phyloP scores from a whole-genome alignment of 192 early-diverging fungal genomes.

The Mortierella hygrophila region DNA sequence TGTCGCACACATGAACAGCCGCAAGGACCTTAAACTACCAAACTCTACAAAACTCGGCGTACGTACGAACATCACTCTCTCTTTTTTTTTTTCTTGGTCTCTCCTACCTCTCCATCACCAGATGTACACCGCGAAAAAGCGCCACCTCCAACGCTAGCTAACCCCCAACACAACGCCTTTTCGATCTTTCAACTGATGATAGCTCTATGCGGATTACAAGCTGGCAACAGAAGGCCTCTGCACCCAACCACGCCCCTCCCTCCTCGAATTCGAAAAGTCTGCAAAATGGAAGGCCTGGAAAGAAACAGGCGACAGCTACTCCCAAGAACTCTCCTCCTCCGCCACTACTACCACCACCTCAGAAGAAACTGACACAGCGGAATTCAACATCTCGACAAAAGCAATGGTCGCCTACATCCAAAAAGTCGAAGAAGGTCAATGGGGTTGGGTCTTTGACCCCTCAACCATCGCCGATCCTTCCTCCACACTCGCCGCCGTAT shows the following conservation, averaged over 20 bases:
- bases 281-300: constrained; percentile 64
- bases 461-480: not conserved
- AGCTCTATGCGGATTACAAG: constrained; percentile 60
- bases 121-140: not conserved
- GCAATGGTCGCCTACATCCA: constrained; percentile 44
- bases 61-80: constrained; percentile 2
- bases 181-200: not conserved
- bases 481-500: not conserved
- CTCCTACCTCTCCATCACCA: too few relatives aligned
- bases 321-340: constrained; percentile 21
- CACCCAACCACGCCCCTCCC: constrained; percentile 44
- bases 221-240: constrained; percentile 55
- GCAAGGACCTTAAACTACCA: constrained; percentile 30
- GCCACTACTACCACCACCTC: not conserved
- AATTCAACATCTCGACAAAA: constrained; percentile 13
- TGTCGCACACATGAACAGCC: constrained; percentile 27
- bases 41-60: constrained; percentile 38
- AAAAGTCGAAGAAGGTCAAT: constrained; percentile 44
- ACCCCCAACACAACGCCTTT: not conserved
- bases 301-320: constrained; percentile 32
- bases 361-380: constrained; percentile 21
- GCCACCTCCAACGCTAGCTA: not conserved
- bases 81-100: not conserved
- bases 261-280: constrained; percentile 56
- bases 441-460: constrained; percentile 44